phyloP scores from a whole-genome alignment of 2,329 filamentous ascomycete species.

The Diplodia corticola region DNA sequence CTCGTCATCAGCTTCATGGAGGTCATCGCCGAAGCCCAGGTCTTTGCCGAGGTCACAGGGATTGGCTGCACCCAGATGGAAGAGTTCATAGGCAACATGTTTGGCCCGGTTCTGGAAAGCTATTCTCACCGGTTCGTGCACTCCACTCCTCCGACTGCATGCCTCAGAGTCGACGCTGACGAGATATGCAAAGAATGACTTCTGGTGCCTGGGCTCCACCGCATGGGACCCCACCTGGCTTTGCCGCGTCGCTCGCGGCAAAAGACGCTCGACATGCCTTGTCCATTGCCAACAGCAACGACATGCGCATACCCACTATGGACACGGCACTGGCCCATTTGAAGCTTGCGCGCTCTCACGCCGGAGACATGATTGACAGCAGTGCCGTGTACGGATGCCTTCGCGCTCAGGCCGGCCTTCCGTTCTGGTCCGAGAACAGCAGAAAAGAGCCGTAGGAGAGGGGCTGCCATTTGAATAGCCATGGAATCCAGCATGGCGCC shows the following conservation, averaged over 20 bases:
- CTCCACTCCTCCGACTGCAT: background rate
- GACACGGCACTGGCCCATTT: background rate
- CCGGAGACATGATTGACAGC: background rate
- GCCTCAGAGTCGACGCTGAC: background rate
- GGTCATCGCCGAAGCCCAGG: conserved; percentile 34
- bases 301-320: background rate
- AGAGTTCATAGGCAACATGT: conserved; percentile 33
- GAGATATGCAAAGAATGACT: conserved; percentile 27
- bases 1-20: conserved; percentile 27
- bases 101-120: conserved; percentile 31
- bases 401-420: background rate
- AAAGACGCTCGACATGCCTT: conserved; percentile 1
- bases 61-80: conserved; percentile 31
- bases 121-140: conserved; percentile 28
- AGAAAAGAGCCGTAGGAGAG: background rate
- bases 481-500: too few relatives aligned
- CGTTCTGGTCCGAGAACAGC: background rate
- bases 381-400: background rate
- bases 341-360: background rate
- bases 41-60: conserved; percentile 36
- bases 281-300: background rate
- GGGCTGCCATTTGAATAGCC: too few relatives aligned
- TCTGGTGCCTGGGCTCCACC: conserved; percentile 32
- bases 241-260: background rate
- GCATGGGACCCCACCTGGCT: background rate